Evolutionary conservation across 305 asterid genomes (phyloP), one percentile per base, ranked within the genome.

Genomic region (Fraxinus dipetala): DNA sequence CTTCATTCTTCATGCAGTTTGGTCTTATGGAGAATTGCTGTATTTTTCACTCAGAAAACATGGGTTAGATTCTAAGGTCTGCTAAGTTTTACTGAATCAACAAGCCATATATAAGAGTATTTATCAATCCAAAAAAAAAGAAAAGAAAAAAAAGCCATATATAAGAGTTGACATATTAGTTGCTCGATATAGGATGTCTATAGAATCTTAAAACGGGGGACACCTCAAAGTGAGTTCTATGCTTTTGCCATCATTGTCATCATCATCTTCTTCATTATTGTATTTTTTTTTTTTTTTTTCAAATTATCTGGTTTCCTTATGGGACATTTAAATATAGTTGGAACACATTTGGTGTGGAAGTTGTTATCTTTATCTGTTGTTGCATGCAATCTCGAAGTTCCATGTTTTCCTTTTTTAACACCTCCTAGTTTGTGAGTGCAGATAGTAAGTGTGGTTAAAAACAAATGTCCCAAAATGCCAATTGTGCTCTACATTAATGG

Each of bases 401-500:
- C 28, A 6, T 63, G 76, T 54, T 80, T 76, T 81, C 76, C 78
- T 79, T 20, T 75, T 61, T 81, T 84, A 84, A 75, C 78, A 82
- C 86, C 81, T 82, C 63, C 72, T 75, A 72, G 59, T 77, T 82
- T 87, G 34, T 85, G 84, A 79, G 74, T 89, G 89, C 90, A 95
- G 98, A 94, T 95, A 63, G 93, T 94, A 73, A 87, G 88, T 28
- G 76, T 76, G 43, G 97, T 94, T 32, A 95, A 91, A 89, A 82
- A 82, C 65, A 91, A 85, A 82, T 94, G 98, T 90, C 99, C 96
- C 34, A 88, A 85, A 82, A 94, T 95, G 77, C 98, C 96, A 6
- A 92, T 95, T 78, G 98, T 93, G 79, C 93, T 94, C 86, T 94
- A 95, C 80, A 95, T 95, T 81, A 95, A 95, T 78, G 98, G 96